A percentile compares a stretch with the other conserved stretches of the same genome.
These are phyloP conservation scores for Conringia planisiliqua DNA, from an alignment of 345 rosid species.

Conservation along the genomic window DNA sequence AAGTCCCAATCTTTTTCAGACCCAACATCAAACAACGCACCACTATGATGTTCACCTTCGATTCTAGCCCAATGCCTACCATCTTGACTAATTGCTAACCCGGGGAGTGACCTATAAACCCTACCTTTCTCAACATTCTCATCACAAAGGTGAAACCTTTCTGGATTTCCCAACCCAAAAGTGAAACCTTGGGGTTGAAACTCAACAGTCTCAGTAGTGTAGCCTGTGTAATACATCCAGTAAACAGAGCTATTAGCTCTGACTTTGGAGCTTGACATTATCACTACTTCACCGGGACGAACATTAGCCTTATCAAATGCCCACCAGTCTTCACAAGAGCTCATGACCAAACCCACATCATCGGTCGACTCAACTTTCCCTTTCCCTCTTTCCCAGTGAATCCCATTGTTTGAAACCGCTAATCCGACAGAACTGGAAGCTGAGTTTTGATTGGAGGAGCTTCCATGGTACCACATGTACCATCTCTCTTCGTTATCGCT, in stretches of 20 bases:
- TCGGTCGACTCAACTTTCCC: conserved; percentile 45
- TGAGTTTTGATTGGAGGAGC: conserved; percentile 39
- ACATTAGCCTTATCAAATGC: conserved; percentile 67
- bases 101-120: conserved; percentile 55
- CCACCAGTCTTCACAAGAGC: conserved; percentile 72
- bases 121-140: conserved; percentile 16
- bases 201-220: conserved; percentile 44
- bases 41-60: conserved; percentile 85
- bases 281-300: conserved; percentile 62
- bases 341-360: conserved; percentile 76
- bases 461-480: conserved; percentile 89
- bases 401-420: conserved; percentile 73
- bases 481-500: conserved; percentile 85
- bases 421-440: conserved; percentile 57
- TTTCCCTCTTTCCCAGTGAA: conserved; percentile 77
- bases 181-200: conserved; percentile 20
- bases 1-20: conserved; percentile 77
- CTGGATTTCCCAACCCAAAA: conserved; percentile 44
- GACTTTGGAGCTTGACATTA: conserved; percentile 69
- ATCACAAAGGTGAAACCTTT: conserved; percentile 36
- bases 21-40: conserved; percentile 79
- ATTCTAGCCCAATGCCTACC: conserved; percentile 91
- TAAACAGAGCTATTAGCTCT: conserved; percentile 64
- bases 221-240: conserved; percentile 83
- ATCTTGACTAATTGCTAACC: conserved; percentile 81